A percentile compares a stretch with the other conserved stretches of the same genome.
Conservation (phyloP, 192 early-diverging fungal species). For the Backusella parvicylindrica region DNA sequence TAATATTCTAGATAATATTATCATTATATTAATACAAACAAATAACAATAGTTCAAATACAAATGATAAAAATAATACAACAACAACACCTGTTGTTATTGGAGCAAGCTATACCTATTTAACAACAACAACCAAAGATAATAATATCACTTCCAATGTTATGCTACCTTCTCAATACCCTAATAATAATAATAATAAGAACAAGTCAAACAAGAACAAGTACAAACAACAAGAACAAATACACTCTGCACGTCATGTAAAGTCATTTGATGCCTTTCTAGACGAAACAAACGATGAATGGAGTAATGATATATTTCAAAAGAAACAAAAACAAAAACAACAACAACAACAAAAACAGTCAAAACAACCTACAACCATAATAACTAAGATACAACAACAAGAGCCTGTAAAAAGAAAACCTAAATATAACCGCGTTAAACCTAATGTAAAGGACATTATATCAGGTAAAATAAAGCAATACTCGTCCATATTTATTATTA, state of each 20-base stretch:
- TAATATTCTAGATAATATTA: background rate
- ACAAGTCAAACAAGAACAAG: background rate
- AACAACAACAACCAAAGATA: background rate
- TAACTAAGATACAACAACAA: background rate
- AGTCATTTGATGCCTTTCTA: slow-evolving; percentile 35
- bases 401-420: slow-evolving; percentile 1
- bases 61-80: slow-evolving; percentile 37
- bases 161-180: slow-evolving; percentile 1
- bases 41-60: slow-evolving; percentile 14
- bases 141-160: background rate
- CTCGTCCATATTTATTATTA: background rate
- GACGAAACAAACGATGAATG: slow-evolving; percentile 43
- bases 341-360: background rate
- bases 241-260: slow-evolving; percentile 12
- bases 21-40: background rate
- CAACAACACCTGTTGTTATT: slow-evolving; percentile 2
- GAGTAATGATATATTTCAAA: slow-evolving; percentile 25
- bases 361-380: background rate
- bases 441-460: slow-evolving; percentile 12
- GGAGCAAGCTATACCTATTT: slow-evolving; percentile 40
- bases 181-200: background rate
- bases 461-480: background rate
- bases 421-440: slow-evolving; percentile 12
- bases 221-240: background rate
- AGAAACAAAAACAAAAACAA: background rate